phyloP scores from a whole-genome alignment of 768 basidiomycete species.

The Clitopilus hobsonii region DNA sequence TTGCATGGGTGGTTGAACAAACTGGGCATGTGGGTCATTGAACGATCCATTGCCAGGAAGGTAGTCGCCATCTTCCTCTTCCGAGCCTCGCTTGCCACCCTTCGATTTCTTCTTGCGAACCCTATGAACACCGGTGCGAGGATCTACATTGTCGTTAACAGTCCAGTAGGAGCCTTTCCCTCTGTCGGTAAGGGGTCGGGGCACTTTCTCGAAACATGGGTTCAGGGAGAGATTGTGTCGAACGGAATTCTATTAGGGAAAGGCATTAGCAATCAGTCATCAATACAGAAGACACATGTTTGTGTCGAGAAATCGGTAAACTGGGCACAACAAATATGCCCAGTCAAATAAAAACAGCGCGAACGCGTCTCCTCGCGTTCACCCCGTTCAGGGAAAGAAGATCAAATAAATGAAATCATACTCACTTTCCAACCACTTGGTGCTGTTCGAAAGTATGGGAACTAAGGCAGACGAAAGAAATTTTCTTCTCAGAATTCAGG shows the following conservation, averaged over 20 bases:
- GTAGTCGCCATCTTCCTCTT: slow-evolving; percentile 66
- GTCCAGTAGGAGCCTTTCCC: slow-evolving; percentile 94
- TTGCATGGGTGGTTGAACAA: slow-evolving; percentile 52
- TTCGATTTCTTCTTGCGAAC: slow-evolving; percentile 85
- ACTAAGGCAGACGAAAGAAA: slow-evolving; percentile 36
- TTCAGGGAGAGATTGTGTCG: slow-evolving; percentile 88
- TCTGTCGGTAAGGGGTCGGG: slow-evolving; percentile 86
- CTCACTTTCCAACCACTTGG: slow-evolving; percentile 92
- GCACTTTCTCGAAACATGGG: slow-evolving; percentile 88
- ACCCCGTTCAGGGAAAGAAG: slow-evolving; percentile 3
- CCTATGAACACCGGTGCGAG: slow-evolving; percentile 84
- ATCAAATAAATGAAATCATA: slow-evolving; percentile 7
- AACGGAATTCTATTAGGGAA: slow-evolving; percentile 68
- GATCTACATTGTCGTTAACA: slow-evolving; percentile 86
- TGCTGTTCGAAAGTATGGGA: slow-evolving; percentile 84
- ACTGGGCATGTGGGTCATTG: slow-evolving; percentile 52
- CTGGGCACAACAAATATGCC: slow-evolving; percentile 52
- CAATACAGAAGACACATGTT: slow-evolving; percentile 18
- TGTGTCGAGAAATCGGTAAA: slow-evolving; percentile 29
- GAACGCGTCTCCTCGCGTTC: slow-evolving; percentile 42
- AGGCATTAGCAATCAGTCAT: slow-evolving; percentile 16
- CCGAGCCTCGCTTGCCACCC: slow-evolving; percentile 45
- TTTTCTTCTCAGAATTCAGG: background rate
- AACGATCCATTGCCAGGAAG: slow-evolving; percentile 46
- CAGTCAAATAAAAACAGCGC: slow-evolving; percentile 65